A percentile compares a stretch with the other conserved stretches of the same genome.
Evolutionary conservation across 2,329 filamentous ascomycete species (phyloP).

Genomic region (Pseudogymnoascus sp.): DNA sequence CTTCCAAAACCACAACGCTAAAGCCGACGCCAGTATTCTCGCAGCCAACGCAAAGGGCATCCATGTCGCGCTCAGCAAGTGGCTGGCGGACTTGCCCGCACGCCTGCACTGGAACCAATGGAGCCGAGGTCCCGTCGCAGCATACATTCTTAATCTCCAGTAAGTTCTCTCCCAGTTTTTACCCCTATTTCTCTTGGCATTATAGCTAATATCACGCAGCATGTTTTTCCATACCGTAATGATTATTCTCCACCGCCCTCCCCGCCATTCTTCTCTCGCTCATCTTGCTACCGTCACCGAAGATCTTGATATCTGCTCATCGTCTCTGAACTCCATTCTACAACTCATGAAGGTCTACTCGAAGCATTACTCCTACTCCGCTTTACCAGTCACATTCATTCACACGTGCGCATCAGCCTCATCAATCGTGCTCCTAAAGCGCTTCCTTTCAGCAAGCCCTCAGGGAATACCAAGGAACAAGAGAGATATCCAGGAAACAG

Average conservation of each 20-base stretch:
- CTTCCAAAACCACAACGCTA: slow-evolving; percentile 41
- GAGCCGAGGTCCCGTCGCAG: slow-evolving; percentile 40
- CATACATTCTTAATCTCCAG: slow-evolving; percentile 42
- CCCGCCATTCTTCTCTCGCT: slow-evolving; percentile 37
- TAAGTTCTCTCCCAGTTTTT: slow-evolving; percentile 12
- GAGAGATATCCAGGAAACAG: slow-evolving; percentile 39
- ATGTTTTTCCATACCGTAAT: slow-evolving; percentile 45
- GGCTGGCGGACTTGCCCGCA: slow-evolving; percentile 39
- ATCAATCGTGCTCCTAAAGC: slow-evolving; percentile 40
- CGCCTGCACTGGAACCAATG: slow-evolving; percentile 46
- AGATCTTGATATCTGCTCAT: slow-evolving; percentile 44
- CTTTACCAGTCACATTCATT: slow-evolving; percentile 41
- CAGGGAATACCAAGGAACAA: slow-evolving; percentile 19
- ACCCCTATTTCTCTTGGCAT: neutral
- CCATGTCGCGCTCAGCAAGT: slow-evolving; percentile 41
- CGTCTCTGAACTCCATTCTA: slow-evolving; percentile 40
- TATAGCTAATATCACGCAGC: slow-evolving; percentile 12
- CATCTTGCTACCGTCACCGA: slow-evolving; percentile 35
- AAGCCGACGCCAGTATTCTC: slow-evolving; percentile 35
- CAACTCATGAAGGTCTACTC: slow-evolving; percentile 39
- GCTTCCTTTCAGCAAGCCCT: slow-evolving; percentile 28
- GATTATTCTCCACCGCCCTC: slow-evolving; percentile 45
- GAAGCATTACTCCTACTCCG: slow-evolving; percentile 37
- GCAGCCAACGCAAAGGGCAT: slow-evolving; percentile 39
- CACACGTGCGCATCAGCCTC: slow-evolving; percentile 43